phyloP scores from a whole-genome alignment of 78 protist genomes.

The Dictyostelium brefeldianum region DNA sequence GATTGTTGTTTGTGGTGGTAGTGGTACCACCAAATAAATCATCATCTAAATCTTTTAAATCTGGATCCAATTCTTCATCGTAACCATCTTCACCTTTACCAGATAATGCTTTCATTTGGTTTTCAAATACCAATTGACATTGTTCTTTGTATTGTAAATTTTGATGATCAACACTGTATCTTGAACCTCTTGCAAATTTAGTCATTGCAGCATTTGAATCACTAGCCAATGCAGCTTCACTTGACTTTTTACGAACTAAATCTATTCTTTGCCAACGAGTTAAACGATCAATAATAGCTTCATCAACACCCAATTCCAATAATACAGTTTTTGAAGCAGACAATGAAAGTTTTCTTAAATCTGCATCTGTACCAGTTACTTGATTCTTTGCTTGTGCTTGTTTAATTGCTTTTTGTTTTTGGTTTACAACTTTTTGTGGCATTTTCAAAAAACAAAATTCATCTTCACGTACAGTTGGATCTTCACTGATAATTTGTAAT shows the following conservation, averaged over 20 bases:
- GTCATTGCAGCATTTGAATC: constrained; percentile 54
- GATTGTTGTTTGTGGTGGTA: neutral
- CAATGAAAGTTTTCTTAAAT: constrained; percentile 78
- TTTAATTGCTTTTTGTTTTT: constrained; percentile 71
- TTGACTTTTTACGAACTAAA: constrained; percentile 70
- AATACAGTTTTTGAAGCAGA: constrained; percentile 45
- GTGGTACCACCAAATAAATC: constrained; percentile 14
- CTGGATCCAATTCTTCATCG: constrained; percentile 48
- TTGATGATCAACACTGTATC: constrained; percentile 82
- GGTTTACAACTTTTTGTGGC: constrained; percentile 78
- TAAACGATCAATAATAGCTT: constrained; percentile 54
- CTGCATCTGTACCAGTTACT: constrained; percentile 85
- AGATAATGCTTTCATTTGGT: constrained; percentile 48
- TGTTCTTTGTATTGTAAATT: constrained; percentile 78
- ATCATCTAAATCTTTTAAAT: constrained; percentile 61
- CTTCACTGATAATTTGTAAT: constrained; percentile 67
- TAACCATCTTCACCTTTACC: constrained; percentile 61
- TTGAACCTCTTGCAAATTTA: constrained; percentile 80
- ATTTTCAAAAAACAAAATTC: constrained; percentile 54
- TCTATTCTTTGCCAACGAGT: constrained; percentile 83
- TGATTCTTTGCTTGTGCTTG: constrained; percentile 61
- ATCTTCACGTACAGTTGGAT: constrained; percentile 56
- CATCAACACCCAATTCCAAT: constrained; percentile 68
- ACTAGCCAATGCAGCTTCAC: constrained; percentile 60
- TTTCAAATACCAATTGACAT: constrained; percentile 80